Conservation (phyloP, 2,329 filamentous ascomycete genomes). For the Biscogniauxia marginata region DNA sequence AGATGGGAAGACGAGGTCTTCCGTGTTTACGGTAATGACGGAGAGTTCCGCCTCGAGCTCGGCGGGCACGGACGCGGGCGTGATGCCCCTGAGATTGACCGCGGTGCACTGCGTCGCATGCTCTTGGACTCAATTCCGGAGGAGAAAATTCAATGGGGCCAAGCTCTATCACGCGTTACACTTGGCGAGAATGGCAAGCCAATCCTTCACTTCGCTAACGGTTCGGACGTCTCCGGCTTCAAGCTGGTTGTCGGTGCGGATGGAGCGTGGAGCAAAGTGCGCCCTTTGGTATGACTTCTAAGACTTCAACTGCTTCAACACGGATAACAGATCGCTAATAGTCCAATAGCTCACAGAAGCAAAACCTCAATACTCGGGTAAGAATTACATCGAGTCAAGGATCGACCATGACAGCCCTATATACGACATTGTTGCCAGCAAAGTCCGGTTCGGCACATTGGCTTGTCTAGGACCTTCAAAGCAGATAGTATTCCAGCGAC, state of each 20-base stretch:
- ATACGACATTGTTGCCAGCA: constrained; percentile 32
- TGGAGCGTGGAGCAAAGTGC: constrained; percentile 38
- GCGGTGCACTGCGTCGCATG: constrained; percentile 12
- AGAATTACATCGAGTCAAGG: constrained; percentile 32
- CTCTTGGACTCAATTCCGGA: constrained; percentile 14
- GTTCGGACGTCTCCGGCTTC: constrained; percentile 14
- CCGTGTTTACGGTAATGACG: constrained; percentile 6
- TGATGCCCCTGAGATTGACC: constrained; percentile 23
- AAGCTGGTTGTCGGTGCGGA: constrained; percentile 38
- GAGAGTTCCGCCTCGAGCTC: not conserved
- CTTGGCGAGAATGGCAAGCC: constrained; percentile 21
- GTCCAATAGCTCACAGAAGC: constrained; percentile 15
- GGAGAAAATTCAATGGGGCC: constrained; percentile 17
- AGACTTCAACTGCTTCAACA: not conserved
- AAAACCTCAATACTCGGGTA: constrained; percentile 37
- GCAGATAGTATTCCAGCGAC: not conserved
- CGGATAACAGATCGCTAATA: not conserved
- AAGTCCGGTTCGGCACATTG: constrained; percentile 32
- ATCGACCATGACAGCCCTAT: constrained; percentile 25
- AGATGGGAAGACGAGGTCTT: constrained; percentile 18
- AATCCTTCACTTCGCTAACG: constrained; percentile 11
- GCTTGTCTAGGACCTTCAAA: constrained; percentile 29
- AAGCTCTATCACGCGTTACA: constrained; percentile 3
- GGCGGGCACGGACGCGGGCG: not conserved
- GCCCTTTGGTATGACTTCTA: constrained; percentile 13